Base-by-base conservation (phyloP, 192 early-diverging fungal species). In the Thoreauomyces humboldtii region DNA sequence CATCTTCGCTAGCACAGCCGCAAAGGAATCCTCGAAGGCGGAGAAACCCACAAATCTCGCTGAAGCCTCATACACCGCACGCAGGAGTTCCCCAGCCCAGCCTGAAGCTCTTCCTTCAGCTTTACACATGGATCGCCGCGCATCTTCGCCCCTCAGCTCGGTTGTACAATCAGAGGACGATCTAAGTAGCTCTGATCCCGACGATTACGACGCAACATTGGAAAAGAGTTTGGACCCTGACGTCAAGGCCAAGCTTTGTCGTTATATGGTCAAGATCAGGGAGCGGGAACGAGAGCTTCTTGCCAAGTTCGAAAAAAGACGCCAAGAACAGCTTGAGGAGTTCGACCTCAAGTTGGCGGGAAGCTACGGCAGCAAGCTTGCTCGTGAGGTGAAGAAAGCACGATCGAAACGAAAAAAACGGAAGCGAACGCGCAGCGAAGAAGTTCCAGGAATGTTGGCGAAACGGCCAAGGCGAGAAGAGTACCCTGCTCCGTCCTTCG, bases 301-400 rank as follows among this genome's bases (percentile, higher is more conserved):
- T 6, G 29, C 34, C 21, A 51, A 35, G 33, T 63, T 19, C 24
- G 48, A 63, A 24, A 48, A 29, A 63, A 14, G 21, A 17, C 61
- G 34, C n/a, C 19, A 25, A 5, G 28, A 34, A 4, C 50, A 63
- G 46, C 61, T 63, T 21, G 48, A 28, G 3, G 31, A 37, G 24
- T 52, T 63, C 14, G n/a, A 63, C 15, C 24, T 7, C 14, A 52
- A 33, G 47, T 24, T 63, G 41, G 47, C 25, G 15, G 44, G 4
- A 5, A 61, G 47, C 25, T 61, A 61, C 44, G 59, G 59, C 31
- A 45, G 21, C 17, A 59, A 41, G 6, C 21, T 59, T 19, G 57
- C 35, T 9, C 34, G 57, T 0, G 21, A 22, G 7, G n/a, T n/a
- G 24, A 28, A 55, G 7, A 36, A 5, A 22, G 9, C 36, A 15